Conservation (phyloP, 2,329 filamentous ascomycete genomes). For the Fusarium haematococcum region DNA sequence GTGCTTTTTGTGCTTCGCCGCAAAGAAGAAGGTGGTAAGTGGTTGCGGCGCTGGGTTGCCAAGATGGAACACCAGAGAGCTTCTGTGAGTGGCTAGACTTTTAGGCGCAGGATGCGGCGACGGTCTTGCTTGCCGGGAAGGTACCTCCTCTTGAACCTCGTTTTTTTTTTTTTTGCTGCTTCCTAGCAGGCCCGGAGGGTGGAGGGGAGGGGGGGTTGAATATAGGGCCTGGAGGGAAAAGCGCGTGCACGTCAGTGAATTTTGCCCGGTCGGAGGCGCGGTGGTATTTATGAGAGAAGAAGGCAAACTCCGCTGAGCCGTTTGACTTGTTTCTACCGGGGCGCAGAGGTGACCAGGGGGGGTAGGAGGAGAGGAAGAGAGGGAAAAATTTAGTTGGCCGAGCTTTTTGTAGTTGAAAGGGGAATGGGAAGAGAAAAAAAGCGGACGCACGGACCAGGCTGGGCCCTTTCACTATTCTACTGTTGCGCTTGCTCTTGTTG, state of each 20-base stretch:
- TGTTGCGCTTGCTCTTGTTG: neutral
- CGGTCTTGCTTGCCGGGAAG: slow-evolving; percentile 22
- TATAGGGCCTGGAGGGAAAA: slow-evolving; percentile 57
- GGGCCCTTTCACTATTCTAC: neutral
- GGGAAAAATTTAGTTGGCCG: slow-evolving; percentile 53
- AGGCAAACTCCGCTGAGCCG: slow-evolving; percentile 49
- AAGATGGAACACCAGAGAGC: slow-evolving; percentile 19
- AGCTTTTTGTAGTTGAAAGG: slow-evolving; percentile 37
- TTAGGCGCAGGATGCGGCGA: slow-evolving; percentile 15
- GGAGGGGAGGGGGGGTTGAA: slow-evolving; percentile 37
- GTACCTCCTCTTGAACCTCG: slow-evolving; percentile 40
- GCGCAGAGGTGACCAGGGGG: slow-evolving; percentile 45
- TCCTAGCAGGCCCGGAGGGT: slow-evolving; percentile 19
- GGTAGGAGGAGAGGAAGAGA: slow-evolving; percentile 32
- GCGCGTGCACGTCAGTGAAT: slow-evolving; percentile 60
- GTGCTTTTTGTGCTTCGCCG: slow-evolving; percentile 37
- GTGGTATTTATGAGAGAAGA: slow-evolving; percentile 61
- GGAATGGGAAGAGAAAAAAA: slow-evolving; percentile 2
- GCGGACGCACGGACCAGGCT: slow-evolving; percentile 24
- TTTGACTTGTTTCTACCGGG: slow-evolving; percentile 55
- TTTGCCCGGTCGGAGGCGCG: slow-evolving; percentile 58
- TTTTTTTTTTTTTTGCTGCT: slow-evolving; percentile 33
- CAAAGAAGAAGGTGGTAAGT: slow-evolving; percentile 29
- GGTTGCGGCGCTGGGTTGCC: slow-evolving; percentile 13
- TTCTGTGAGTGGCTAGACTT: slow-evolving; percentile 27